A percentile compares a stretch with the other conserved stretches of the same genome.
These are phyloP conservation scores for Rhazya stricta DNA, from an alignment of 257 asterid genomes.

Conservation along the genomic window DNA sequence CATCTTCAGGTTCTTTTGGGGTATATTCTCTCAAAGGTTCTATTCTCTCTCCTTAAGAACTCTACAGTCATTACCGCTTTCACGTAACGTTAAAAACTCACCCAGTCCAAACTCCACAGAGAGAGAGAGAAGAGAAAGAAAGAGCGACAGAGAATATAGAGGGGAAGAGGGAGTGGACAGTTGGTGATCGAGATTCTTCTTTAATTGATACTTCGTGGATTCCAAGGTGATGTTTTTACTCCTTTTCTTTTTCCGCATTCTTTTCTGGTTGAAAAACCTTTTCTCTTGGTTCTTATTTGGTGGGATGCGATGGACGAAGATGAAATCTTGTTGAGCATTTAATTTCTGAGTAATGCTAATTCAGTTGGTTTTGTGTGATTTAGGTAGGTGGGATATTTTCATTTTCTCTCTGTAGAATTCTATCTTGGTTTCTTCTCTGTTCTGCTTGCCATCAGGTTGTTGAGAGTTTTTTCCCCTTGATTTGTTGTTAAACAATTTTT, in stretches of 20 bases:
- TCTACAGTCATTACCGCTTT: conserved; percentile 18
- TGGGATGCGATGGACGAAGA: conserved; percentile 13
- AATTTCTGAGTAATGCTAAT: conserved; percentile 8
- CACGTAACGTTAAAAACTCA: conserved; percentile 2
- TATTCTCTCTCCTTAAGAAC: conserved; percentile 14
- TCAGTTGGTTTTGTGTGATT: conserved; percentile 11
- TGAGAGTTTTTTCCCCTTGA: not conserved
- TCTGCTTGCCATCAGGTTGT: not conserved
- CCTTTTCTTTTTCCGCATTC: conserved; percentile 15
- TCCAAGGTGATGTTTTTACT: conserved; percentile 39
- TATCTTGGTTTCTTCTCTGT: not conserved
- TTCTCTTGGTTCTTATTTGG: conserved; percentile 1
- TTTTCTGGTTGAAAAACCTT: conserved; percentile 11
- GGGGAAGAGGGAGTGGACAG: conserved; percentile 3
- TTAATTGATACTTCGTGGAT: conserved; percentile 22
- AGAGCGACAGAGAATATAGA: conserved; percentile 21
- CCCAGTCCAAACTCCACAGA: conserved; percentile 4
- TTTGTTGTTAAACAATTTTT: not conserved
- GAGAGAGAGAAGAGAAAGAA: conserved; percentile 7
- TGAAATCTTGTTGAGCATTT: conserved; percentile 24
- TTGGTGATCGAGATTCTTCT: conserved; percentile 23
- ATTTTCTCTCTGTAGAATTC: not conserved
- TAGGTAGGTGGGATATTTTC: conserved; percentile 17
- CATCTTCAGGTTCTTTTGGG: conserved; percentile 32
- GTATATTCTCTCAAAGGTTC: conserved; percentile 48